Evolutionary conservation across 352 stramenopile genomes (phyloP).

Genomic region (Phytophthora lateralis): DNA sequence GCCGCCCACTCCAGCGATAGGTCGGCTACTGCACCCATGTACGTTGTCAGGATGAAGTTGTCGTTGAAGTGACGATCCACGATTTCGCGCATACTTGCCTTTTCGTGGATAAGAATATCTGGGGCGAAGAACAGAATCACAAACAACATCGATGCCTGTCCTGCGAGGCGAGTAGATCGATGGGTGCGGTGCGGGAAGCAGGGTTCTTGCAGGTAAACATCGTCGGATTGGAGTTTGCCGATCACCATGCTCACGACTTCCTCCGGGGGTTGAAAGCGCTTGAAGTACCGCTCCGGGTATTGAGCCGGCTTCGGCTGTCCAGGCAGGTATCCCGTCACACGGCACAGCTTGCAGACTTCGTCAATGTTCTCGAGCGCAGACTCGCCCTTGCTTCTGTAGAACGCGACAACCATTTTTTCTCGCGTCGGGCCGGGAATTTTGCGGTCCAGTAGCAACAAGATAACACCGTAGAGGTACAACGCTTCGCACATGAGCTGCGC

Average conservation of each 20-base stretch:
- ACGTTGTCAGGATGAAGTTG: slow-evolving; percentile 96
- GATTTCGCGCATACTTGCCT: slow-evolving; percentile 93
- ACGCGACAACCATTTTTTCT: slow-evolving; percentile 93
- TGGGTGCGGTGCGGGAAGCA: slow-evolving; percentile 94
- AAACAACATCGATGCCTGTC: slow-evolving; percentile 95
- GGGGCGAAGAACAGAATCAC: slow-evolving; percentile 95
- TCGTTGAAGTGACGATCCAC: slow-evolving; percentile 96
- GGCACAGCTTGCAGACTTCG: slow-evolving; percentile 91
- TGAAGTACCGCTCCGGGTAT: slow-evolving; percentile 91
- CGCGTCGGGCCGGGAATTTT: slow-evolving; percentile 88
- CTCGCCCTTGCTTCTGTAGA: slow-evolving; percentile 89
- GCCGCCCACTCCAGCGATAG: slow-evolving; percentile 92
- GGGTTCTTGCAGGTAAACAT: slow-evolving; percentile 93
- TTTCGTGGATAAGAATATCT: slow-evolving; percentile 92
- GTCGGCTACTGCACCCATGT: slow-evolving; percentile 94
- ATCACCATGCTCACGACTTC: slow-evolving; percentile 94
- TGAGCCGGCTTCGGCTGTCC: slow-evolving; percentile 83
- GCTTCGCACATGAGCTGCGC: slow-evolving; percentile 95
- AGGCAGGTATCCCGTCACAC: slow-evolving; percentile 89
- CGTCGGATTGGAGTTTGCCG: slow-evolving; percentile 93
- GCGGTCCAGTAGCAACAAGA: slow-evolving; percentile 93
- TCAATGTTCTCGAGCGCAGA: slow-evolving; percentile 91
- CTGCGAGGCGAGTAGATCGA: slow-evolving; percentile 89
- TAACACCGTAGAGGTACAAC: slow-evolving; percentile 95
- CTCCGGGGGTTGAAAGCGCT: slow-evolving; percentile 84